phyloP scores from a whole-genome alignment of 2,329 filamentous ascomycete genomes.

The Penicillium sp. region DNA sequence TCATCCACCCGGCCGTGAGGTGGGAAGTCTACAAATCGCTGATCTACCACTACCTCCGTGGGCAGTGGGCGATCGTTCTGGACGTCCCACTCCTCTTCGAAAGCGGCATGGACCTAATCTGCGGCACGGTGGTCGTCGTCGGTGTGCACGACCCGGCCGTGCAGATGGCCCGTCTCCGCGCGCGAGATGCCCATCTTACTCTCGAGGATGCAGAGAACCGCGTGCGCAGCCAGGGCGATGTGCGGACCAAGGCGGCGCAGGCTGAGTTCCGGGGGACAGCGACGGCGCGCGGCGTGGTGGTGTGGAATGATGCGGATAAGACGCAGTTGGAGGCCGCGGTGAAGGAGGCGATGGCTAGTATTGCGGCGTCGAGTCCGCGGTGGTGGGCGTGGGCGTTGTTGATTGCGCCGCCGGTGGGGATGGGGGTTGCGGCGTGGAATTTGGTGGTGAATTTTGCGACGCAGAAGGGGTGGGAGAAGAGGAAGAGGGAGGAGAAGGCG shows the following conservation, averaged over 20 bases:
- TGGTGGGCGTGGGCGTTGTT: conserved; percentile 81
- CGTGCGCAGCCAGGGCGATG: conserved; percentile 83
- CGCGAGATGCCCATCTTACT: conserved; percentile 74
- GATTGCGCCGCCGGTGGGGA: conserved; percentile 73
- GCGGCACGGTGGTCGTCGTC: conserved; percentile 83
- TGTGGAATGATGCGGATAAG: conserved; percentile 85
- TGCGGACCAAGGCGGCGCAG: conserved; percentile 77
- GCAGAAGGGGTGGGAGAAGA: conserved; percentile 69
- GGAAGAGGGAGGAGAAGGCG: conserved; percentile 60
- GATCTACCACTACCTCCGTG: conserved; percentile 69
- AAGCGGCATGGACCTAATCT: conserved; percentile 79
- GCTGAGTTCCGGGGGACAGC: conserved; percentile 64
- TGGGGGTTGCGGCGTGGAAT: conserved; percentile 67
- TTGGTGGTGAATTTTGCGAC: conserved; percentile 71
- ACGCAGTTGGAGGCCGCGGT: conserved; percentile 70
- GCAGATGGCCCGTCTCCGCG: conserved; percentile 78
- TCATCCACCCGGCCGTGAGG: conserved; percentile 90
- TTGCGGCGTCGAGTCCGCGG: conserved; percentile 65
- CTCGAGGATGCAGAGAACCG: conserved; percentile 86
- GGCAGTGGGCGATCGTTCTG: conserved; percentile 85
- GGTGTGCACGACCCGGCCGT: conserved; percentile 76
- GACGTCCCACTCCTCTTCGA: conserved; percentile 94
- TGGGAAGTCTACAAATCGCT: conserved; percentile 77
- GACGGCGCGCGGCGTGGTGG: conserved; percentile 67
- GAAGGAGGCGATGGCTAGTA: conserved; percentile 62